Evolutionary conservation across 108 stramenopile genomes (phyloP), one percentile per base, ranked within the genome.

Genomic region (Skeletonema costatum): DNA sequence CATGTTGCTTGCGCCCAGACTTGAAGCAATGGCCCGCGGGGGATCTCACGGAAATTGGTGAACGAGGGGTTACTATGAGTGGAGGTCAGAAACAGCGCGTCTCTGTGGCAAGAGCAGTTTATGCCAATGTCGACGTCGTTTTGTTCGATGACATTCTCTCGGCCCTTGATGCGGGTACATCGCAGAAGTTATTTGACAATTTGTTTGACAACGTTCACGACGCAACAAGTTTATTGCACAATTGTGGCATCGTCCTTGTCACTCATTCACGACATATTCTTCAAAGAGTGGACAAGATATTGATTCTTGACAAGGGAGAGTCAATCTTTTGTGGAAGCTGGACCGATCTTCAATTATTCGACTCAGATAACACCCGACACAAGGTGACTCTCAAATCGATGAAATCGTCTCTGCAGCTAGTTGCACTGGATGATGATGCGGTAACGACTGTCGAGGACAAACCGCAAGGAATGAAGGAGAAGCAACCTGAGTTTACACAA

Each of bases 61-160:
- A 98, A 87, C 77, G 95, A 14, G 98, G 98, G 3, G 93, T 97
- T 9, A 98, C 95, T 0, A 72, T 99, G 29, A 84, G 81, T 60
- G 98, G 98, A 3, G 98, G 85, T 5, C 94, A 95, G 68, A 89
- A 91, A 64, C 88, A 89, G 59, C 87, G 94, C 3, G 83, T 95
- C 5, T 89, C 89, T 1, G 32, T 95, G 9, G 94, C 94, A 11
- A 36, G 94, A 10, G 92, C 89, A 3, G 89, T 91, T 10, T 98
- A 98, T 73, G 79, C 95, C 16, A 42, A 80, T 32, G 85, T 93
- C 0, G 79, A 87, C 64, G 44, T 98, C 2, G 71, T 83, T 7
- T 56, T 97, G 11, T 84, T 97, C 11, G 98, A 99, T 62, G 98
- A 99, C 79, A 94, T 94, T 14, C 86, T 99, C 44, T 86, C 87